Evolutionary conservation across 106 monocot species (phyloP), one percentile per base, ranked within the genome.

Genomic region (Amphibolis antarctica): DNA sequence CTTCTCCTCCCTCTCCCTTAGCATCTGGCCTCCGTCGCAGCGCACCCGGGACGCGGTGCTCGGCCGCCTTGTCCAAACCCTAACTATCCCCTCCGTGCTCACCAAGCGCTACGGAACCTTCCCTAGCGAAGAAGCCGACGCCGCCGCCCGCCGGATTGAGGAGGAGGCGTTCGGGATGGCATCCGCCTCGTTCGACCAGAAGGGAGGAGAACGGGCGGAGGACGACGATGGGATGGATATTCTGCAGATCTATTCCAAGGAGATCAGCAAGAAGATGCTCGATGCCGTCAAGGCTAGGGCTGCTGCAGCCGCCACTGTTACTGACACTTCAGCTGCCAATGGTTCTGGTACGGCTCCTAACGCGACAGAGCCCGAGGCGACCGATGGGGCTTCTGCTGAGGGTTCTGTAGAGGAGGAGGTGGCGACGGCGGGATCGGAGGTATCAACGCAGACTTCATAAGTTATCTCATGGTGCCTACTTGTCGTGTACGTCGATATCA

Each of bases 201-300:
- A 22, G 24, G 47, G 21, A n/a, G 71, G 31, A 9, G 28, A 44
- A 5, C 7, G 30, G n/a, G 44, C 45, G 18, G 15, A 42, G 19
- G 65, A 70, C 6, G 76, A 76, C 9, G 49, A 49, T 20, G 76
- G 69, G 43, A 70, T 76, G 22, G 76, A 43, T 22, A 70, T 65
- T 18, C 70, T 76, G 15, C 76, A 76, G 76, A 49, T 70, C 36
- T 76, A 76, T 42, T 76, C 76, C 65, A 64, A 53, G 59, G 70
- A 66, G 59, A 71, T 76, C 65, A 76, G 76, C 66, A 57, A 45
- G 65, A 19, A 70, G 44, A 71, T 76, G 76, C 64, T 76, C 51
- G 69, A 63, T 6, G 18, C 58, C 15, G 76, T 76, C n/a, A 76
- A 76, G 65, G 65, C 52, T 22, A 59, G 70, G 31, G 70, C 69